A percentile compares a stretch with the other conserved stretches of the same genome.
These are phyloP conservation scores for Eucommia ulmoides DNA, from an alignment of 257 asterid genomes.

Conservation along the genomic window DNA sequence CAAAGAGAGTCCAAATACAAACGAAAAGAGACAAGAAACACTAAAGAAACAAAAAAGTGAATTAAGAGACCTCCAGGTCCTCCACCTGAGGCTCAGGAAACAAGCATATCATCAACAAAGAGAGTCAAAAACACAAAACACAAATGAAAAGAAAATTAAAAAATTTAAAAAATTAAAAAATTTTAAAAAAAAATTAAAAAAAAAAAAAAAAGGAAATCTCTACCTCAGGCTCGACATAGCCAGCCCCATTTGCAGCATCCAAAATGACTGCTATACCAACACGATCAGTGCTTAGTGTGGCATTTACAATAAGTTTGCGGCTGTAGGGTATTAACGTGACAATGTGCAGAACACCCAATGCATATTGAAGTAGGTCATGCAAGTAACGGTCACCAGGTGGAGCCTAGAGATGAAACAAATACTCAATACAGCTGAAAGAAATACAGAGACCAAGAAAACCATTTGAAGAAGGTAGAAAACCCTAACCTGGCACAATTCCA, in stretches of 20 bases:
- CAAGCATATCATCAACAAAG: too few species aligned
- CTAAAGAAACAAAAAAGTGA: constrained; percentile 4
- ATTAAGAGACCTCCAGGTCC: background rate
- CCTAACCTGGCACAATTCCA: constrained; percentile 93
- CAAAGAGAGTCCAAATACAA: background rate
- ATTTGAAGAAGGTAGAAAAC: background rate
- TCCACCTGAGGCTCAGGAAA: too few species aligned
- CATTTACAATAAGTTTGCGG: constrained; percentile 75
- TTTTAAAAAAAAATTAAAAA: background rate
- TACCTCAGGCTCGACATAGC: constrained; percentile 96
- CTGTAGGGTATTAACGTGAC: constrained; percentile 77
- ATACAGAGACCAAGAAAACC: constrained; percentile 3
- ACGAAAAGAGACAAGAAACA: background rate
- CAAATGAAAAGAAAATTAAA: too few species aligned
- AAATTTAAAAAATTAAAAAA: too few species aligned
- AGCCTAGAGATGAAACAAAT: constrained; percentile 41
- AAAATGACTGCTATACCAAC: constrained; percentile 90
- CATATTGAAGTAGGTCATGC: constrained; percentile 91
- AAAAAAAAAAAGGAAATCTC: constrained; percentile 1
- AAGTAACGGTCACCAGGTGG: constrained; percentile 97
- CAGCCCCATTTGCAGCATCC: constrained; percentile 95
- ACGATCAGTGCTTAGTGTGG: constrained; percentile 86
- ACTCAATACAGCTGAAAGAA: constrained; percentile 7
- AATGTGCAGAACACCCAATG: constrained; percentile 81
- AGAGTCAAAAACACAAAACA: too few species aligned